Evolutionary conservation across 306 rosid genomes (phyloP).

Genomic region (Ziziphus jujuba): DNA sequence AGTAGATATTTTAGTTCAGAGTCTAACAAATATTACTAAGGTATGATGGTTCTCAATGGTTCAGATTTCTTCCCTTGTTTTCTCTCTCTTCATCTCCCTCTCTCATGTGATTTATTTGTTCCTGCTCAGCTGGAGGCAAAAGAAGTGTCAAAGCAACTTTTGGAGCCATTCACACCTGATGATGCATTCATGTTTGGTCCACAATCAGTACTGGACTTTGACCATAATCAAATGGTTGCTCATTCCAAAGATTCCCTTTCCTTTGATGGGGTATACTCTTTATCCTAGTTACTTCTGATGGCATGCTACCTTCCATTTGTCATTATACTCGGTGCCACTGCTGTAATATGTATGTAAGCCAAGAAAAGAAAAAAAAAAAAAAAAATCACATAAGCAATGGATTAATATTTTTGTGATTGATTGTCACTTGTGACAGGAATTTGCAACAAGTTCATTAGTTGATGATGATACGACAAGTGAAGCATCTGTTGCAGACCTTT

Average conservation of each 20-base stretch:
- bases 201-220: slow-evolving; percentile 57
- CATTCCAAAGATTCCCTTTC: slow-evolving; percentile 55
- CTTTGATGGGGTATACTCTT: slow-evolving; percentile 51
- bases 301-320: neutral
- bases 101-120: slow-evolving; percentile 31
- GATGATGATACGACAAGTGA: slow-evolving; percentile 85
- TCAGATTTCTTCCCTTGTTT: neutral
- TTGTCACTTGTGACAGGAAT: slow-evolving; percentile 51
- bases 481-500: slow-evolving; percentile 71
- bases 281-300: slow-evolving; percentile 5
- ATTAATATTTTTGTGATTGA: neutral
- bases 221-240: slow-evolving; percentile 32
- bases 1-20: slow-evolving; percentile 57
- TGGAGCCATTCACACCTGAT: slow-evolving; percentile 73
- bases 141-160: slow-evolving; percentile 57
- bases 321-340: neutral
- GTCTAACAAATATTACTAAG: slow-evolving; percentile 57
- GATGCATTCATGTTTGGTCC: slow-evolving; percentile 88
- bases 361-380: neutral
- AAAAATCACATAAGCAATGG: neutral
- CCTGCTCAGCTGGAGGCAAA: slow-evolving; percentile 64
- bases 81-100: neutral
- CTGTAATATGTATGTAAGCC: neutral
- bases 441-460: slow-evolving; percentile 50
- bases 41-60: slow-evolving; percentile 36